phyloP scores from a whole-genome alignment of 805 yeast species.

The Novakomyces olei region DNA sequence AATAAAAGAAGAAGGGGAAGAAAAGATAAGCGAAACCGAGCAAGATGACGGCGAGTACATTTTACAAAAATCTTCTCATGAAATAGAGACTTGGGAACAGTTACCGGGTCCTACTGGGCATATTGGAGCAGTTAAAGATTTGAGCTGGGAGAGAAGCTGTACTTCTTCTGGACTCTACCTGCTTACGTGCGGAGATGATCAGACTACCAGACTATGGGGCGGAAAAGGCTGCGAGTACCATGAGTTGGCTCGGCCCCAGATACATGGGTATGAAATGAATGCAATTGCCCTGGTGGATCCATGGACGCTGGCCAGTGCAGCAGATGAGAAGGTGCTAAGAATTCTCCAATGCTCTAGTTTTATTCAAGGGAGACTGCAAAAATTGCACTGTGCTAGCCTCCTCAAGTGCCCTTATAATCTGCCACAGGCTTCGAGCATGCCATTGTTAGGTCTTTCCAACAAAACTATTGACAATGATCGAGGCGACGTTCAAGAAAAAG shows the following conservation, averaged over 20 bases:
- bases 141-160: slow-evolving; percentile 34
- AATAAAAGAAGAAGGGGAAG: slow-evolving; percentile 14
- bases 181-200: slow-evolving; percentile 37
- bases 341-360: slow-evolving; percentile 74
- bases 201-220: slow-evolving; percentile 71
- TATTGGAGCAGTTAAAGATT: slow-evolving; percentile 47
- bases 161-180: slow-evolving; percentile 17
- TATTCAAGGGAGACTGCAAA: slow-evolving; percentile 38
- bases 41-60: too few species aligned
- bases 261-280: slow-evolving; percentile 94
- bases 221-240: slow-evolving; percentile 47
- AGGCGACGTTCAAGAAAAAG: slow-evolving; percentile 19
- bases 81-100: too few species aligned
- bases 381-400: slow-evolving; percentile 22
- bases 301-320: slow-evolving; percentile 66
- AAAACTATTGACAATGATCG: slow-evolving; percentile 34
- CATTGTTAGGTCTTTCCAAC: slow-evolving; percentile 82
- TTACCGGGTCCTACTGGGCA: slow-evolving; percentile 54
- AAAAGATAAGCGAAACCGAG: too few species aligned
- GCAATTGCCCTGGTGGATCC: slow-evolving; percentile 40
- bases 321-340: slow-evolving; percentile 82
- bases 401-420: slow-evolving; percentile 16
- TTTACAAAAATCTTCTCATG: too few species aligned
- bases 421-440: slow-evolving; percentile 75
- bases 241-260: slow-evolving; percentile 91